Base-by-base conservation (phyloP, 1,139 yeast genomes). In the Zygosaccharomyces sapae region DNA sequence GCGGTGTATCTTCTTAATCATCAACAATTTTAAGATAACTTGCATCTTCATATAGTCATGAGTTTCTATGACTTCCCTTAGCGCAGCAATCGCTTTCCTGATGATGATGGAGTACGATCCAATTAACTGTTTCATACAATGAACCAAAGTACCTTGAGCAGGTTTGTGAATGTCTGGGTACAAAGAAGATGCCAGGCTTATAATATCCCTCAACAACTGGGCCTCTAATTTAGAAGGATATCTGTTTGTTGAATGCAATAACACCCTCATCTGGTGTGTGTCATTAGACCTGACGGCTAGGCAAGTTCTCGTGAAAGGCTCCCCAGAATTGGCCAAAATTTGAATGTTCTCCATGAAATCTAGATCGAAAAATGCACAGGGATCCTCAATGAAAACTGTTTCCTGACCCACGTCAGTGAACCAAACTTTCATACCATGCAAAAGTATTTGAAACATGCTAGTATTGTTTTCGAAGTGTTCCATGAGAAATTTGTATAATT, bases 371-470 rank as follows among this genome's bases (percentile, higher is more conserved):
- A 66, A 62, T 8, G 74, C 65, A 38, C 70, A 71, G 33, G 76
- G 77, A 52, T 82, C 79, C 9, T 77, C 70, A 45, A 77, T 83
- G 44, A 83, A 77, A 1, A 83, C 70, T 10, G 86, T 72, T 57
- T 86, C 95, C 53, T 80, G 75, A 1, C 96, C 95, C 24, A 86
- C 85, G 63, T 89, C 95, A 13, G 86, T 77, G 54, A 92, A 80
- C 89, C 95, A 92, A 8, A 85, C 80, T 56, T 85, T 81, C 46
- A 85, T 65, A 2, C 83, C 83, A 59, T 81, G 80, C 41, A 89
- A 68, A 42, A 84, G 73, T 38, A 81, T 80, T 56, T 81, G 81
- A 63, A 83, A 78, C 16, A 86, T 67, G 13, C 80, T 79, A n/a
- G 87, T 78, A 53, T 87, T 85, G 53, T 86, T 89, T 46, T 77